Evolutionary conservation across 768 basidiomycete species (phyloP), one percentile per base, ranked within the genome.

Genomic region (Lentinula sp.): DNA sequence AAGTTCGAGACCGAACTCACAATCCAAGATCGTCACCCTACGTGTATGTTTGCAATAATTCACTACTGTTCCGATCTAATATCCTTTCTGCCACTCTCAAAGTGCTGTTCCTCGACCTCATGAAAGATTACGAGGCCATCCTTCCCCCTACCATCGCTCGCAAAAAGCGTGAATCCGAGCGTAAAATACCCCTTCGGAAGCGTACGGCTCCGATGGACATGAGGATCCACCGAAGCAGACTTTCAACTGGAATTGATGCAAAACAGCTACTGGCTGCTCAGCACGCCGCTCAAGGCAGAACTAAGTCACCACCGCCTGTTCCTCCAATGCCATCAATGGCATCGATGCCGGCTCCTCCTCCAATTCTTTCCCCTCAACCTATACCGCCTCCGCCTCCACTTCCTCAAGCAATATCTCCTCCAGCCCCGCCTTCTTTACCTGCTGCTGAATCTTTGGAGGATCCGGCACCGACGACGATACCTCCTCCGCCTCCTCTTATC

Each of bases 11-110:
- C 85, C 5, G 85, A 93, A 60, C 70, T 95, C 28, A 93, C 95
- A 3, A 87, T 98, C 63, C 93, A 96, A 71, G 95, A 95, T 70
- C 90, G 93, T 43, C 88, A 96, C 76, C 86, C 93, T 56, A 82
- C 88, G 15, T 74, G 91, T 89, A 71, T 65, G 85, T 76, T 28
- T 43, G 8, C 6, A n/a, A 43, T 50, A 37, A 46, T 20, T 32
- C 13, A 33, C n/a, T 13, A 3, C 15, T 16, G 12, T 41, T 32
- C 28, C 35, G 1, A 6, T 18, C 16, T 43, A 48, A 28, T 28
- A 28, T 28, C 28, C 23, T 28, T 28, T 28, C 4, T 28, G 2
- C 2, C 20, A 37, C 20, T 43, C 23, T 43, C 42, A 7, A 54
- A 92, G 91, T 91, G 48, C 75, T 98, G 63, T 88, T 97, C 72